Evolutionary conservation across 805 yeast species (phyloP), one percentile per base, ranked within the genome.

Genomic region (Candida patagonica): DNA sequence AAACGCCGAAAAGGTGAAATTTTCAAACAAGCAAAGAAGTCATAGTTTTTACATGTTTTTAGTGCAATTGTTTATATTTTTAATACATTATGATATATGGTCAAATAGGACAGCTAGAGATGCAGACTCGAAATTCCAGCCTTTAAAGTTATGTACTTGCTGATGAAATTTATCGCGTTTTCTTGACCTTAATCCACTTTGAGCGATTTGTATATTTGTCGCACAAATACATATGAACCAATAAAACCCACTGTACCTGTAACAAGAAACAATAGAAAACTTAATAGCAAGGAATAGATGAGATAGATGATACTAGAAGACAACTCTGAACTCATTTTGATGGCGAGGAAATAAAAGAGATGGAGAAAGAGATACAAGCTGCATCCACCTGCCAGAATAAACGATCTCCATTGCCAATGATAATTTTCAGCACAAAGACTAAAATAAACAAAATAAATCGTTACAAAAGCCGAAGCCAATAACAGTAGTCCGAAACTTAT

Each of bases 391-490:
- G 95, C 84, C 44, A 86, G 73, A 53, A 81, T 74, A 51, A 84
- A 63, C 3, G 95, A 76, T 60, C 88, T 78, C 98, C 98, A 92
- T 57, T 89, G 96, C 98, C 98, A 92, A 60, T 78, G 77, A 68
- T 94, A 88, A 61, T 92, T 86, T 59, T 92, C 98, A 37, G 85
- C 67, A 57, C 95, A 85, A 49, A 92, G 70, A 3, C 86, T 73
- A 66, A 84, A 81, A 61, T 92, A 92, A 21, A 81, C 75, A 60
- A 86, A 72, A 53, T 89, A 67, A 17, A 87, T 67, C 0, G 96
- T 80, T 23, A 87, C 86, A 44, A 88, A 68, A 10, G 81, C 70
- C 10, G 95, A 80, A 4, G 96, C 87, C 51, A 81, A 53, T 9
- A 84, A 66, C 85, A 86, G 81, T 55, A 88, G 68, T n/a, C 80